phyloP scores from a whole-genome alignment of 805 yeast species.

The Debaryomyces castellii region DNA sequence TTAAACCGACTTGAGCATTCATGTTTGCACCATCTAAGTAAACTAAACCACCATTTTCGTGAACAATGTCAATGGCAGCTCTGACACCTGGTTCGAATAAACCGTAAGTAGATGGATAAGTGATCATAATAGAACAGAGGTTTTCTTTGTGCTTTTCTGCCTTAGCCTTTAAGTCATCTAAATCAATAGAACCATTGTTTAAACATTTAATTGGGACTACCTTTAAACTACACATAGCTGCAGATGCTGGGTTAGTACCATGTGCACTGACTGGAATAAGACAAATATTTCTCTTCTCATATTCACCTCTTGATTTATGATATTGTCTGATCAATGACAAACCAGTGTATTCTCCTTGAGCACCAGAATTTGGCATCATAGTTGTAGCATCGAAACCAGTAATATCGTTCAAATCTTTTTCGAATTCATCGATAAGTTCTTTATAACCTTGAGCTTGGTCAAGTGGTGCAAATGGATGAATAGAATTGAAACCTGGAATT shows the following conservation, averaged over 20 bases:
- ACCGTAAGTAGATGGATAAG: slow-evolving; percentile 97
- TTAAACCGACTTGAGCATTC: slow-evolving; percentile 98
- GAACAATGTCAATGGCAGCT: slow-evolving; percentile 83
- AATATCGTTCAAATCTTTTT: slow-evolving; percentile 81
- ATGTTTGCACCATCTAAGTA: slow-evolving; percentile 98
- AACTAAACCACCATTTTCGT: slow-evolving; percentile 88
- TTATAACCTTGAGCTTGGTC: slow-evolving; percentile 88
- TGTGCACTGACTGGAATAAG: slow-evolving; percentile 97
- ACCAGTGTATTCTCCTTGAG: slow-evolving; percentile 98
- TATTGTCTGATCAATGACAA: slow-evolving; percentile 81
- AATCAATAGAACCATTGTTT: slow-evolving; percentile 80
- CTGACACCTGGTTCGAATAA: slow-evolving; percentile 90
- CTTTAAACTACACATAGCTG: slow-evolving; percentile 94
- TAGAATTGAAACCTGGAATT: slow-evolving; percentile 85
- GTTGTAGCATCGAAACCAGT: slow-evolving; percentile 93
- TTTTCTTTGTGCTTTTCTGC: slow-evolving; percentile 66
- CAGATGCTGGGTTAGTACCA: slow-evolving; percentile 98
- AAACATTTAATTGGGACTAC: slow-evolving; percentile 91
- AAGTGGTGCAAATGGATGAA: slow-evolving; percentile 91
- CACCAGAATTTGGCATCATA: slow-evolving; percentile 96
- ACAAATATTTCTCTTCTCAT: slow-evolving; percentile 73
- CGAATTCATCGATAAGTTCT: slow-evolving; percentile 73
- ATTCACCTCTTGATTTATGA: slow-evolving; percentile 66
- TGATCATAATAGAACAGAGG: slow-evolving; percentile 91
- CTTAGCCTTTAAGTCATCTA: slow-evolving; percentile 70